phyloP scores from a whole-genome alignment of 495 filamentous ascomycete species.

The Aspergillus ostianus region DNA sequence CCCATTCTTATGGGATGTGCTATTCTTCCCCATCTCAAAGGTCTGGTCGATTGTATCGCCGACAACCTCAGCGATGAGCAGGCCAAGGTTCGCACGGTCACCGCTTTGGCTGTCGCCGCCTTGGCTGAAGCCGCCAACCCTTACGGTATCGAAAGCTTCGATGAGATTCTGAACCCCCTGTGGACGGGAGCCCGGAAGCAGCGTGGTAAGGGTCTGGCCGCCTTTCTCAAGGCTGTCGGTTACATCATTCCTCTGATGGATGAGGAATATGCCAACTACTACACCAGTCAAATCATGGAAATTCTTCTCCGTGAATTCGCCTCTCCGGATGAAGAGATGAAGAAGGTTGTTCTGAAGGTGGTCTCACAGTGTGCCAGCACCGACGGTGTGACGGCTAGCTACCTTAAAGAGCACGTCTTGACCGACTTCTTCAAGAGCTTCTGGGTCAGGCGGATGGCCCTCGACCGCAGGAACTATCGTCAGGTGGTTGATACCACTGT shows the following conservation, averaged over 20 bases:
- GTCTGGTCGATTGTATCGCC: constrained; percentile 92
- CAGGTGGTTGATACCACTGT: constrained; percentile 98
- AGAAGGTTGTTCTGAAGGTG: constrained; percentile 97
- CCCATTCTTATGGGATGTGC: constrained; percentile 99
- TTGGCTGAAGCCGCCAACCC: constrained; percentile 95
- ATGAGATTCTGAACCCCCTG: constrained; percentile 93
- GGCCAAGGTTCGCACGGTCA: constrained; percentile 94
- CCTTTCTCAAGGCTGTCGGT: constrained; percentile 95
- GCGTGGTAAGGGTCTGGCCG: constrained; percentile 91
- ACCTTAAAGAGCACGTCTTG: constrained; percentile 92
- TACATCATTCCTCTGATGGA: constrained; percentile 99
- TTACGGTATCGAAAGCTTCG: constrained; percentile 98
- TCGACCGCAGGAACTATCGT: constrained; percentile 94
- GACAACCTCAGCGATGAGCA: constrained; percentile 97
- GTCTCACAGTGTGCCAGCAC: constrained; percentile 96
- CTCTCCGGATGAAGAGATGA: constrained; percentile 99
- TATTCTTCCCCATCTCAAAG: constrained; percentile 92
- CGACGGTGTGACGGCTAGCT: constrained; percentile 89
- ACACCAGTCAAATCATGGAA: constrained; percentile 98
- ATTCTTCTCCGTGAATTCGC: constrained; percentile 94
- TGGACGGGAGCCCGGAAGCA: constrained; percentile 97
- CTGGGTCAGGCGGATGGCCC: constrained; percentile 95
- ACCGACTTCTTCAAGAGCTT: constrained; percentile 98
- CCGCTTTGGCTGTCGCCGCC: constrained; percentile 91
- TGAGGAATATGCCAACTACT: constrained; percentile 99